Base-by-base conservation (phyloP, 1,284 basidiomycete species). In the Trichosporon ovoides region DNA sequence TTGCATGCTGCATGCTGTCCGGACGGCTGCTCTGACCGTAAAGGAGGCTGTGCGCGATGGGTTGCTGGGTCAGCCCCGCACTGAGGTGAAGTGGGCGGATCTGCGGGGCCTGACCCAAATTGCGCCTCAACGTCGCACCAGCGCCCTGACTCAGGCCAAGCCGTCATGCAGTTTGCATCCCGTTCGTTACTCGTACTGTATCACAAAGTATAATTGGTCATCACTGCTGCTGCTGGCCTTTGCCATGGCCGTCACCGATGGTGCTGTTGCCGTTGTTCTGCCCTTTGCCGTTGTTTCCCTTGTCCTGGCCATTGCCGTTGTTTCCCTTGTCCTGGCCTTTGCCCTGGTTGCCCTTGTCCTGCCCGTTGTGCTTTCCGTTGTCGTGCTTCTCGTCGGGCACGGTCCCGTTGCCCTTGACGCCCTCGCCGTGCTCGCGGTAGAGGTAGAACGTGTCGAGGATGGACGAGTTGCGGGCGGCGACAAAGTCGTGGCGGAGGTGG, bases 401-500 rank as follows among this genome's bases (percentile, higher is more conserved):
- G 24, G n/a, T 20, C 19, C n/a, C 31, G 46, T 46, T 37, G 40
- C 9, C 28, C n/a, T 22, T 24, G 43, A 9, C 19, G 3, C 38
- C 50, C 33, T 34, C 36, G 19, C 22, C 38, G 52, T 63, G 66
- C 57, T 64, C 56, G 49, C 58, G 62, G 58, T 65, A 59, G 7
- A 68, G 61, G 28, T 48, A 63, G 52, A 66, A 62, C 20, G 55
- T 59, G 40, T 68, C 65, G 18, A 68, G 22, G 34, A 68, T 59
- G 19, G 56, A 33, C 31, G 63, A 63, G 65, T 68, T 66, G 37
- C 52, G 55, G 13, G 57, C 35, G 7, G 65, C 65, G 33, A 68
- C 53, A 36, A 67, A 68, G 43, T 68, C 60, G 38, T 68, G 67
- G 38, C 46, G 46, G 37, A 68, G 31, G 33, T 72, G 65, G 36